Evolutionary conservation across 228 moss, liverwort and hornwort genomes (phyloP).

Genomic region (Sphagnum fallax): DNA sequence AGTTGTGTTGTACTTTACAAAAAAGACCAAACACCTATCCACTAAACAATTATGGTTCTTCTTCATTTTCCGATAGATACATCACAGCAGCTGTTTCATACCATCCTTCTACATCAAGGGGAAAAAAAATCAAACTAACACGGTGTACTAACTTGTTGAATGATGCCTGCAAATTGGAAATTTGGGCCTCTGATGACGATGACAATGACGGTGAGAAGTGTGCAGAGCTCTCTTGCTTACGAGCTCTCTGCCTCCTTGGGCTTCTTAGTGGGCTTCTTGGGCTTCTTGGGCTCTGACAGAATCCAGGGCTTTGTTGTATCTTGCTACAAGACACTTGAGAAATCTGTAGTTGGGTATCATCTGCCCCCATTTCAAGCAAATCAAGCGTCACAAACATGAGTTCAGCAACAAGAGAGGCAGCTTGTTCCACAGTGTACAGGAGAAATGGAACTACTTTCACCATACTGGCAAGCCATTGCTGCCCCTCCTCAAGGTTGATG

Average conservation of each 20-base stretch:
- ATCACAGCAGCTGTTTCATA: conserved; percentile 3
- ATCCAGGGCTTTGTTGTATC: neutral
- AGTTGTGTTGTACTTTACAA: too few species aligned
- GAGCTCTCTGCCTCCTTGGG: too few species aligned
- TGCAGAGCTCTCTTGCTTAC: too few species aligned
- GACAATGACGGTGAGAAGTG: too few species aligned
- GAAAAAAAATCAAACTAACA: neutral
- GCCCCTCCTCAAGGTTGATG: conserved; percentile 14
- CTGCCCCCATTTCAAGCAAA: conserved; percentile 27
- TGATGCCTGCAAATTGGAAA: conserved; percentile 2
- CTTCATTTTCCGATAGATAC: too few species aligned
- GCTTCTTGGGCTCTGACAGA: neutral
- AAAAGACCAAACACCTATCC: too few species aligned
- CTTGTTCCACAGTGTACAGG: conserved; percentile 1
- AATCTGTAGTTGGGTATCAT: neutral
- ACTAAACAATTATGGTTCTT: too few species aligned
- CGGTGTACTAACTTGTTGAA: conserved; percentile 3
- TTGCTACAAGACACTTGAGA: too few species aligned
- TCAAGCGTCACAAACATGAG: conserved; percentile 24
- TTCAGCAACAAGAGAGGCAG: conserved; percentile 21
- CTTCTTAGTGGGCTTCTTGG: too few species aligned
- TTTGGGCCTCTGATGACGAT: neutral
- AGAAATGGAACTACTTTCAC: conserved; percentile 26
- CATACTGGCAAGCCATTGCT: conserved; percentile 14
- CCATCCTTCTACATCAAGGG: neutral